Evolutionary conservation across 441 rosid species (phyloP), one percentile per base, ranked within the genome.

Genomic region (Mallotus japonicus): DNA sequence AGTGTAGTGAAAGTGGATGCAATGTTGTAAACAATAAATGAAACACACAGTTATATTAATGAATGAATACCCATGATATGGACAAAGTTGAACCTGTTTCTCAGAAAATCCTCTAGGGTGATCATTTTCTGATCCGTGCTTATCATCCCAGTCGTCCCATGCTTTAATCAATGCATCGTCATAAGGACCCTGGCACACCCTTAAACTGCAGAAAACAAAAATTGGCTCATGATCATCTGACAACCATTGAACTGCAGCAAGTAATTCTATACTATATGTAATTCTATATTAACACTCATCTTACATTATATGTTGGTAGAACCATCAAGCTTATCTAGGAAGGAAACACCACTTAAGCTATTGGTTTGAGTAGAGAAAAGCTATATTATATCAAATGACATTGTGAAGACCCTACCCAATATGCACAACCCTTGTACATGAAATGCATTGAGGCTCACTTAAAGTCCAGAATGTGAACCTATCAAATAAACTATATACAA

Each of bases 101-200:
- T 85, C 91, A 7, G 93, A 88, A 75, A 95, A 95, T 71, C 69
- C 87, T 73, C 81, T 79, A 14, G 99, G 99, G 78, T 92, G 96
- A 81, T 95, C 99, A 81, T 95, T 95, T 80, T 92, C 95, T 63
- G 98, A 91, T 50, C 83, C 84, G 79, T 89, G 84, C 73, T 85
- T 71, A 54, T 87, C 93, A 81, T 95, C 98, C 99, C 99, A 92
- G 40, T 84, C 87, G 83, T 95, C 99, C 99, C 99, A 95, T 55
- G 98, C 96, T 83, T 73, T 84, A 66, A 90, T 62, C 77, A 95
- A 78, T 46, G 87, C 82, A 69, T 78, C 79, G 75, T 87, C 96
- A 82, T 95, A 95, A 57, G 83, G 79, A 83, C 98, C 97, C 83
- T 85, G 90, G 83, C 99, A 95, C 44, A 95, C 96, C 80, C 79